A percentile compares a stretch with the other conserved stretches of the same genome.
Evolutionary conservation across 2,329 filamentous ascomycete genomes (phyloP).

Genomic region (Aspergillus transmontanensis): DNA sequence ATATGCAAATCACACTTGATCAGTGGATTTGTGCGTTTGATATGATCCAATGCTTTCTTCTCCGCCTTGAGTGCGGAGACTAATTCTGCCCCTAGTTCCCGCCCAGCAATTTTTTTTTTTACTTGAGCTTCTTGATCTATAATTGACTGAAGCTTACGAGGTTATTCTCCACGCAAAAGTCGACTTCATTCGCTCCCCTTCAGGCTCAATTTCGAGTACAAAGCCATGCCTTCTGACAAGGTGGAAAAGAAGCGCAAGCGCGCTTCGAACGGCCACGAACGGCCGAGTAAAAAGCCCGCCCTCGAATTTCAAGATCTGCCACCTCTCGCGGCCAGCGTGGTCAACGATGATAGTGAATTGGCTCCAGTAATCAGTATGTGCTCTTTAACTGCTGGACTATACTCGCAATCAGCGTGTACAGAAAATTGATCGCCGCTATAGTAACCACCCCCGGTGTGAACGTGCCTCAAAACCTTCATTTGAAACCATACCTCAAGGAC

Average conservation of each 20-base stretch:
- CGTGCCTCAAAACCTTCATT: constrained; percentile 32
- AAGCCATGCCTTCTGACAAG: constrained; percentile 35
- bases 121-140: constrained; percentile 13
- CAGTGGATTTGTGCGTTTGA: background rate
- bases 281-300: constrained; percentile 53
- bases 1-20: background rate
- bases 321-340: constrained; percentile 47
- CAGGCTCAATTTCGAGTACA: background rate
- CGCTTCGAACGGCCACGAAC: constrained; percentile 44
- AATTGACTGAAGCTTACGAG: background rate
- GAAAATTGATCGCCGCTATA: constrained; percentile 15
- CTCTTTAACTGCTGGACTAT: constrained; percentile 11
- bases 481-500: constrained; percentile 50
- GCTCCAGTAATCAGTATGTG: constrained; percentile 54
- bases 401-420: constrained; percentile 31
- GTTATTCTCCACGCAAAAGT: background rate
- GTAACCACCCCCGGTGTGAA: constrained; percentile 39
- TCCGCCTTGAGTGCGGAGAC: constrained; percentile 25
- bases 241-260: constrained; percentile 57
- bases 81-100: constrained; percentile 20
- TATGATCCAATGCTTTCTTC: constrained; percentile 9
- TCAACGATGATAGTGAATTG: constrained; percentile 51
- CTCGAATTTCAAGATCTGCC: constrained; percentile 39
- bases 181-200: background rate
- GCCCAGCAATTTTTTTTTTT: constrained; percentile 32